Evolutionary conservation across 139 green algal genomes (phyloP), one percentile per base, ranked within the genome.

Genomic region (Klebsormidium nitens): DNA sequence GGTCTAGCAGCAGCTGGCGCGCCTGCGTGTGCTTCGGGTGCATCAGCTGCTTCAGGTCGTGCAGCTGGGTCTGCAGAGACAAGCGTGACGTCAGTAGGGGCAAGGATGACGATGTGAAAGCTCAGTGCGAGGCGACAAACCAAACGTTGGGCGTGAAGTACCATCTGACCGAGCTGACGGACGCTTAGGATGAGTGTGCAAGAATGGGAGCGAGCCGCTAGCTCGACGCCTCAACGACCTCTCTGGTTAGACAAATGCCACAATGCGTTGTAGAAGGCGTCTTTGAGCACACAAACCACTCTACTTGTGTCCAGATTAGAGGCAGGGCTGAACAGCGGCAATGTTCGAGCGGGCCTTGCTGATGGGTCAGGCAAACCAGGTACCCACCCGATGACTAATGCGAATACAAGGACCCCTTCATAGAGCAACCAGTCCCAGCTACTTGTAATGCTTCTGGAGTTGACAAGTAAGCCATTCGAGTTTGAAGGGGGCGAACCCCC

Each of bases 1-100:
- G 87, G 44, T 92, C 87, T 59, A 90, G 74, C 64, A 91, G 71
- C 39, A 92, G 71, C 71, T 89, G 8, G 6, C 60, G 32, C 81
- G 60, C 59, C 66, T 75, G 57, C 48, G 31, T 14, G 14, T 23
- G 46, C 23, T 23, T 23, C 46, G 23, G 46, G 23, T 23, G 46
- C 14, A 8, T 67, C 29, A 67, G 19, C n/a, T 59, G 29, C 19
- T 14, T 23, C 26, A 5, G 5, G 5, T 32, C 26, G 50, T 32
- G 14, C 50, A 19, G n/a, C n/a, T n/a, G n/a, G n/a, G n/a, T n/a
- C n/a, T n/a, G n/a, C n/a, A n/a, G n/a, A n/a, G n/a, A n/a, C n/a
- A n/a, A n/a, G n/a, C n/a, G n/a, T n/a, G 50, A 60, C 50, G 14
- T 60, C 5, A 3, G 36, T 11, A 32, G 19, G 17, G 34, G 34